phyloP scores from a whole-genome alignment of 1,284 basidiomycete species.

The Cerrena zonata region DNA sequence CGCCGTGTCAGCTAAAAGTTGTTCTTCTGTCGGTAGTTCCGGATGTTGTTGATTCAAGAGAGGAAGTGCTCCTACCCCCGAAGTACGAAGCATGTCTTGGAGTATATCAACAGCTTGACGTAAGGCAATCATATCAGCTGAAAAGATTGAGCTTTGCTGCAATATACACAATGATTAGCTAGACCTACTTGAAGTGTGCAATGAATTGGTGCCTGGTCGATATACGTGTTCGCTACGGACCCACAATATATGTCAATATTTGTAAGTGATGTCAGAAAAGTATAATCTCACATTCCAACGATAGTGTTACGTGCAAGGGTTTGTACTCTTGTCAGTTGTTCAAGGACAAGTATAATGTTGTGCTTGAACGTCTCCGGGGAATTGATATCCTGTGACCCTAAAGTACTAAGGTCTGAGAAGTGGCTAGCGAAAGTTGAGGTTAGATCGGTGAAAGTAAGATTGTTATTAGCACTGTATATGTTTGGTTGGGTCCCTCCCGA shows the following conservation, averaged over 20 bases:
- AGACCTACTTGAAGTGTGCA: constrained; percentile 42
- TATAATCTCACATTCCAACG: constrained; percentile 42
- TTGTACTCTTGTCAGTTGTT: constrained; percentile 41
- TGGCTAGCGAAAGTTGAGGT: constrained; percentile 5
- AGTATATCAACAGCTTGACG: constrained; percentile 41
- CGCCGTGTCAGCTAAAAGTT: constrained; percentile 32
- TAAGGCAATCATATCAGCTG: constrained; percentile 40
- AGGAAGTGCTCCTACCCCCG: constrained; percentile 49
- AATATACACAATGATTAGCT: constrained; percentile 8
- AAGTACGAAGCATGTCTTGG: constrained; percentile 40
- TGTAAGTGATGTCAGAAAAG: not conserved
- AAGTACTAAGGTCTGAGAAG: constrained; percentile 4
- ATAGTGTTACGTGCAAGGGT: constrained; percentile 39
- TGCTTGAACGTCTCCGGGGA: constrained; percentile 52
- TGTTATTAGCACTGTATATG: constrained; percentile 1
- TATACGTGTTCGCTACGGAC: constrained; percentile 47
- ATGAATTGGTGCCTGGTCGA: constrained; percentile 40
- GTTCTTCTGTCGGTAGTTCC: constrained; percentile 24
- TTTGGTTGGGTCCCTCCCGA: not conserved
- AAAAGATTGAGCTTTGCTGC: constrained; percentile 2
- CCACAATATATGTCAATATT: no score
- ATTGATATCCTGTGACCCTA: constrained; percentile 36
- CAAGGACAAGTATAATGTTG: constrained; percentile 42
- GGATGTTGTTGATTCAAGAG: constrained; percentile 28
- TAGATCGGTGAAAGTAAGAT: not conserved